phyloP scores from a whole-genome alignment of 306 rosid genomes.

The Macrotyloma uniflorum region DNA sequence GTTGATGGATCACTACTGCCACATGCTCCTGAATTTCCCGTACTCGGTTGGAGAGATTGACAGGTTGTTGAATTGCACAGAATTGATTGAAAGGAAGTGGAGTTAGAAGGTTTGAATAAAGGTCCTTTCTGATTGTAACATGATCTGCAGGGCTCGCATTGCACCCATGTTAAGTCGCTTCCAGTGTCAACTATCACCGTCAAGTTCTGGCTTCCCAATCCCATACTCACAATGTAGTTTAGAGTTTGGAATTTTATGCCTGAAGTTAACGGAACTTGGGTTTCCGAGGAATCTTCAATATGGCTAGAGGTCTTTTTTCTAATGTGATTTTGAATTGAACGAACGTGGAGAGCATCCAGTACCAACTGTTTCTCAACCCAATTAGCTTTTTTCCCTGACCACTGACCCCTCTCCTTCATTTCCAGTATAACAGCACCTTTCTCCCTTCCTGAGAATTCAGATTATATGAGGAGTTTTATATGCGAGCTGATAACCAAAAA shows the following conservation, averaged over 20 bases:
- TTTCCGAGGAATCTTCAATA: neutral
- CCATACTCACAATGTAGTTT: neutral
- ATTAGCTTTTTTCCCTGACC: slow-evolving; percentile 37
- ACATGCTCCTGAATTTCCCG: neutral
- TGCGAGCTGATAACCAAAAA: too few relatives aligned
- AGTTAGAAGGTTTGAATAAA: neutral
- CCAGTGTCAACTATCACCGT: slow-evolving; percentile 1
- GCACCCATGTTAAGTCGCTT: slow-evolving; percentile 8
- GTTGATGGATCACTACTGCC: neutral
- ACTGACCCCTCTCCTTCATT: slow-evolving; percentile 57
- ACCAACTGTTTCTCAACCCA: slow-evolving; percentile 47
- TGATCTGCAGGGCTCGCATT: neutral
- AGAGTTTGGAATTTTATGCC: slow-evolving; percentile 2
- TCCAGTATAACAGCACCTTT: slow-evolving; percentile 62
- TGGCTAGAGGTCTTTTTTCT: neutral
- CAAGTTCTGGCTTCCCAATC: slow-evolving; percentile 10
- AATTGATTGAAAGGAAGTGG: neutral
- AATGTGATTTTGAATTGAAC: slow-evolving; percentile 43
- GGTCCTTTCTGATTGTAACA: neutral
- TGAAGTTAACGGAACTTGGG: neutral
- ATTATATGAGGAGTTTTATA: too few relatives aligned
- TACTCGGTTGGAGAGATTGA: neutral
- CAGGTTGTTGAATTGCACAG: slow-evolving; percentile 4
- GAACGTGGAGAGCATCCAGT: slow-evolving; percentile 49
- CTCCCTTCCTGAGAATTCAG: slow-evolving; percentile 45